Evolutionary conservation across 2,329 filamentous ascomycete species (phyloP).

Genomic region (Trichoderma asperellum): DNA sequence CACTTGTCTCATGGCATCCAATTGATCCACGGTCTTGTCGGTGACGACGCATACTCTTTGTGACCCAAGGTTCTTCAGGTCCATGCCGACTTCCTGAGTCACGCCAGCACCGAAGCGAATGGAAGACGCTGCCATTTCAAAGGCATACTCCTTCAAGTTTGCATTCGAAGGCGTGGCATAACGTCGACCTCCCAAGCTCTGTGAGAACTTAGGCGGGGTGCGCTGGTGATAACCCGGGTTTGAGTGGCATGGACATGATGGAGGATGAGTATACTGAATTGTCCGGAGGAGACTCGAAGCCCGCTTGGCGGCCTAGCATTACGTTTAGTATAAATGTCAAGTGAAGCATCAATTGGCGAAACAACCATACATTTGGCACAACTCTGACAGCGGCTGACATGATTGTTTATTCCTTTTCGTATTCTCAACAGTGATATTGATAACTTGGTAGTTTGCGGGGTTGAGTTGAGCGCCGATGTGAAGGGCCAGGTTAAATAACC

Average conservation of each 20-base stretch:
- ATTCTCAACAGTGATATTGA: not conserved
- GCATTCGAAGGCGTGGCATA: constrained; percentile 74
- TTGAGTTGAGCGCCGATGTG: constrained; percentile 15
- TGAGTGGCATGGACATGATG: constrained; percentile 88
- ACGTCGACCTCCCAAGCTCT: constrained; percentile 48
- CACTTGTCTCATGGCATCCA: constrained; percentile 89
- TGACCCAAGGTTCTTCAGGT: constrained; percentile 87
- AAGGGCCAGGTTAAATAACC: not conserved
- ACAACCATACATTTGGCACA: constrained; percentile 22
- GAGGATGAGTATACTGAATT: constrained; percentile 88
- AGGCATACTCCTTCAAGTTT: constrained; percentile 89
- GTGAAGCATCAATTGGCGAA: constrained; percentile 2
- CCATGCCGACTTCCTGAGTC: constrained; percentile 97
- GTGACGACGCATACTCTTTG: constrained; percentile 92
- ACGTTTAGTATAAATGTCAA: constrained; percentile 1
- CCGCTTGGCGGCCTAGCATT: constrained; percentile 58
- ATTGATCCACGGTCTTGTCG: constrained; percentile 76
- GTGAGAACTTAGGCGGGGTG: constrained; percentile 59
- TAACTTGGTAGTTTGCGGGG: constrained; percentile 8
- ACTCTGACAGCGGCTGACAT: constrained; percentile 21
- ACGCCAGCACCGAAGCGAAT: constrained; percentile 93
- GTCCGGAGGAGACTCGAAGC: constrained; percentile 78
- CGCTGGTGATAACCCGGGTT: constrained; percentile 80
- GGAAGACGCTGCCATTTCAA: constrained; percentile 95
- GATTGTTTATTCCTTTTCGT: not conserved